Base-by-base conservation (phyloP, 2,329 filamentous ascomycete species). In the Shiraia bambusicola region DNA sequence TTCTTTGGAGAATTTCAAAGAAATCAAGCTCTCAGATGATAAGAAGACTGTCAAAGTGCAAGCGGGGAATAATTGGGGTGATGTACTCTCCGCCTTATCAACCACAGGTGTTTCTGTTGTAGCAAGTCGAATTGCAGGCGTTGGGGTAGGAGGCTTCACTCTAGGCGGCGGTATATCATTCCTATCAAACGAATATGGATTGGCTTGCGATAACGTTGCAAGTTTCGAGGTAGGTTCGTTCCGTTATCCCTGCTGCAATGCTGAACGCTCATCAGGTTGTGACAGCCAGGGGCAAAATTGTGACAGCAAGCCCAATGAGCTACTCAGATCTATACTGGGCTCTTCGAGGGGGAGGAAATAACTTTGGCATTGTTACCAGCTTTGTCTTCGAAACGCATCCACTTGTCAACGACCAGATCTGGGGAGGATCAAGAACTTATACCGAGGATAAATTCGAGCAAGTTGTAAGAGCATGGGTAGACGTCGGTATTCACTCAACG, bases 1-100 rank as follows among this genome's bases (percentile, higher is more conserved):
- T 26, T 67, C 70, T 26, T 59, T 76, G 15, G 56, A 58, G 17
- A 46, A 51, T 6, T 40, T 70, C 32, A 65, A 65, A 17, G 26
- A 48, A 1, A 50, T 69, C n/a, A 40, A 39, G 3, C 47, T 66
- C 12, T 50, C 54, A 1, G 25, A 34, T 2, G 58, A 65, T 26
- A 50, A 57, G 25, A 55, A 49, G 19, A 58, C 51, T 1, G 62
- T 59, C 0, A 40, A 37, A 8, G 43, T 70, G 6, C 63, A 61
- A 1, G 50, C 66, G n/a, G 69, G 67, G 1, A 59, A 59, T 29
- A 49, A 39, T 14, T 70, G 69, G 66, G 45, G 45, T 9, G 50
- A 65, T 22, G 58, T 68, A 58, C 67, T 45, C 35, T 43, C 9
- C 16, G 29, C 12, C 34, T 61, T 28, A 42, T 64, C 34, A 26